phyloP scores from a whole-genome alignment of 352 stramenopile species.

The Pythium biforme region DNA sequence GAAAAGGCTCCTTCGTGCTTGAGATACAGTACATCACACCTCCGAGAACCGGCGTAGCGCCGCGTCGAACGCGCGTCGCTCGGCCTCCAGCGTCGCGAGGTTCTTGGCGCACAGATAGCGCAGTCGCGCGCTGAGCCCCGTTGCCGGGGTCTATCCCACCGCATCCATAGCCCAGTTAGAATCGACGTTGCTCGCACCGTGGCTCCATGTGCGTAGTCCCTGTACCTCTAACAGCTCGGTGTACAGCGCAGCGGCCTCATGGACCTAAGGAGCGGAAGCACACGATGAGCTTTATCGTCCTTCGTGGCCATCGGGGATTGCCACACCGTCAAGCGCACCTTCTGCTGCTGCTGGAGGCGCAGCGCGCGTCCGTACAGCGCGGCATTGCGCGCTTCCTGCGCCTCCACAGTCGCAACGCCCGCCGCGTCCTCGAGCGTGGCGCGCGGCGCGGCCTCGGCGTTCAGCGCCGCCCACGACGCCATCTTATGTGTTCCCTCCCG shows the following conservation, averaged over 20 bases:
- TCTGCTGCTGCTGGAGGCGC: slow-evolving; percentile 55
- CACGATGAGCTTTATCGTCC: background rate
- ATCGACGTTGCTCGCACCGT: no score
- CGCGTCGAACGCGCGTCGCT: slow-evolving; percentile 36
- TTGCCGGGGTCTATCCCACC: slow-evolving; percentile 15
- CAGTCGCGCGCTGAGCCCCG: slow-evolving; percentile 39
- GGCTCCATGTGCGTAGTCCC: no score
- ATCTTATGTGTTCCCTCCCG: no score
- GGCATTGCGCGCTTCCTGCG: slow-evolving; percentile 63
- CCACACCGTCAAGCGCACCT: slow-evolving; percentile 23
- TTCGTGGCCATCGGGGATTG: background rate
- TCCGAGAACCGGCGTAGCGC: slow-evolving; percentile 48
- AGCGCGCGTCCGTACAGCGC: slow-evolving; percentile 65
- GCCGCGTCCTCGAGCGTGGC: slow-evolving; percentile 8
- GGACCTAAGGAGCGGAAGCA: slow-evolving; percentile 26
- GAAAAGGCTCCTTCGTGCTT: no score
- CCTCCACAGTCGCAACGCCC: slow-evolving; percentile 50
- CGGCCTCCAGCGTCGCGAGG: slow-evolving; percentile 51
- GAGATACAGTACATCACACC: no score
- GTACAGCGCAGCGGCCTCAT: slow-evolving; percentile 43
- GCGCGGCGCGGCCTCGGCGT: slow-evolving; percentile 34
- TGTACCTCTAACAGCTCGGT: slow-evolving; percentile 15
- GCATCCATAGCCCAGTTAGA: no score
- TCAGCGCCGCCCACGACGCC: slow-evolving; percentile 69
- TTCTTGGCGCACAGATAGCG: slow-evolving; percentile 78